A percentile compares a stretch with the other conserved stretches of the same genome.
Evolutionary conservation across 2,329 filamentous ascomycete species (phyloP).

Genomic region (Paraphaeosphaeria sporulosa): DNA sequence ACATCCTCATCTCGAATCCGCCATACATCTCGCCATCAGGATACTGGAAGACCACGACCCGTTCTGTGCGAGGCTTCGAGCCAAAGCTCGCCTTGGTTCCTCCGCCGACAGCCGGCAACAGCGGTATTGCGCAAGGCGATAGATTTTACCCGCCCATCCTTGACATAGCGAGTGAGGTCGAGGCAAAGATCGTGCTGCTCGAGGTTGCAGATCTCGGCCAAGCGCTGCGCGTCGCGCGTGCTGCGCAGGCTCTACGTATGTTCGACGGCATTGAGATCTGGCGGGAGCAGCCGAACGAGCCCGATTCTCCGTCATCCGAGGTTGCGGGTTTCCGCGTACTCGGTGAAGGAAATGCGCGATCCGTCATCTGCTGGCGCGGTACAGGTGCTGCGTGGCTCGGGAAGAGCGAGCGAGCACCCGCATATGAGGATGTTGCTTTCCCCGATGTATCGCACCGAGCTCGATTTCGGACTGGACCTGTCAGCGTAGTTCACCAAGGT

Average conservation of each 20-base stretch:
- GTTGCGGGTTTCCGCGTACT: constrained; percentile 37
- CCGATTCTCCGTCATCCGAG: background rate
- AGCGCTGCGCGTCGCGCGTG: constrained; percentile 67
- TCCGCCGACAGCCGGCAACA: constrained; percentile 15
- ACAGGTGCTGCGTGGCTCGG: constrained; percentile 39
- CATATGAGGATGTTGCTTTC: background rate
- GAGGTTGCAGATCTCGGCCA: constrained; percentile 77
- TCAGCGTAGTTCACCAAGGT: background rate
- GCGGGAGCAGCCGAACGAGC: constrained; percentile 64
- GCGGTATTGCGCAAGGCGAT: constrained; percentile 49
- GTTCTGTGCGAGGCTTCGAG: constrained; percentile 83
- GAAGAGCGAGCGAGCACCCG: background rate
- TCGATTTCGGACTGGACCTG: background rate
- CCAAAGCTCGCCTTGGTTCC: constrained; percentile 78
- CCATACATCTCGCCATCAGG: constrained; percentile 80
- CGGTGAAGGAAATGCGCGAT: constrained; percentile 53
- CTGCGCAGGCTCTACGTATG: constrained; percentile 43
- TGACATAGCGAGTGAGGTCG: constrained; percentile 58
- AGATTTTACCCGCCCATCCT: constrained; percentile 75
- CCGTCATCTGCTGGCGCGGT: constrained; percentile 53
- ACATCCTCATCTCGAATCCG: constrained; percentile 86
- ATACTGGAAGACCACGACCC: constrained; percentile 69
- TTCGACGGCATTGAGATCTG: constrained; percentile 69
- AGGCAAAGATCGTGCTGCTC: constrained; percentile 67
- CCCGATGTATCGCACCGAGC: background rate